phyloP scores from a whole-genome alignment of 1,139 yeast species.

The Protomyces gravidus region DNA sequence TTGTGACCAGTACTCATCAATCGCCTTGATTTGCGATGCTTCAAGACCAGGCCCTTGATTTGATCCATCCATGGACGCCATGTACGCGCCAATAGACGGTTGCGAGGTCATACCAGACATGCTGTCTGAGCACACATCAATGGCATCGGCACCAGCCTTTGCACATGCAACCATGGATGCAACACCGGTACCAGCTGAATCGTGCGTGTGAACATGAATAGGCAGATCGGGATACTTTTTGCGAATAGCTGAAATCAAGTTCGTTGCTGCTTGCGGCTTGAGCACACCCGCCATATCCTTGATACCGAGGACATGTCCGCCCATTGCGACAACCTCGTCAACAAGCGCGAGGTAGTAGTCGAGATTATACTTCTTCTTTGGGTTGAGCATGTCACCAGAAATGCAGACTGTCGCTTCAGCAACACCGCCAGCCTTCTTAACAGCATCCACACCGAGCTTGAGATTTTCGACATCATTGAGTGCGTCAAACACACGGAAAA shows the following conservation, averaged over 20 bases:
- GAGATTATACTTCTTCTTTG: conserved; percentile 91
- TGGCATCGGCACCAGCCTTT: conserved; percentile 94
- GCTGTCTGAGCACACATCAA: conserved; percentile 92
- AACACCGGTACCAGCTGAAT: conserved; percentile 99
- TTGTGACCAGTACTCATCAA: conserved; percentile 97
- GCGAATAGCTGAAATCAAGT: conserved; percentile 75
- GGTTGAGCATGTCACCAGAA: conserved; percentile 96
- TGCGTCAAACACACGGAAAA: conserved; percentile 96
- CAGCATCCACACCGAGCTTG: conserved; percentile 96
- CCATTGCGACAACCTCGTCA: conserved; percentile 81
- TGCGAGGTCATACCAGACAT: conserved; percentile 99
- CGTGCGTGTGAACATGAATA: conserved; percentile 97
- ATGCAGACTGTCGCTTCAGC: conserved; percentile 97
- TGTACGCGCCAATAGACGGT: conserved; percentile 87
- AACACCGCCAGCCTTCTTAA: conserved; percentile 96
- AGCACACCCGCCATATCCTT: conserved; percentile 99
- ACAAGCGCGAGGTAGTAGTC: conserved; percentile 79
- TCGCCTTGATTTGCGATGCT: conserved; percentile 63
- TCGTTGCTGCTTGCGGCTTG: conserved; percentile 87
- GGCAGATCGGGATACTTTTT: conserved; percentile 87
- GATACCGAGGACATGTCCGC: conserved; percentile 94
- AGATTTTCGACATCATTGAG: conserved; percentile 93
- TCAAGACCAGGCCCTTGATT: conserved; percentile 71
- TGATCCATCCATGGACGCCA: conserved; percentile 82
- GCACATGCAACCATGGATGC: conserved; percentile 95